Conservation (phyloP, 2,329 filamentous ascomycete species). For the Venturia asperata region DNA sequence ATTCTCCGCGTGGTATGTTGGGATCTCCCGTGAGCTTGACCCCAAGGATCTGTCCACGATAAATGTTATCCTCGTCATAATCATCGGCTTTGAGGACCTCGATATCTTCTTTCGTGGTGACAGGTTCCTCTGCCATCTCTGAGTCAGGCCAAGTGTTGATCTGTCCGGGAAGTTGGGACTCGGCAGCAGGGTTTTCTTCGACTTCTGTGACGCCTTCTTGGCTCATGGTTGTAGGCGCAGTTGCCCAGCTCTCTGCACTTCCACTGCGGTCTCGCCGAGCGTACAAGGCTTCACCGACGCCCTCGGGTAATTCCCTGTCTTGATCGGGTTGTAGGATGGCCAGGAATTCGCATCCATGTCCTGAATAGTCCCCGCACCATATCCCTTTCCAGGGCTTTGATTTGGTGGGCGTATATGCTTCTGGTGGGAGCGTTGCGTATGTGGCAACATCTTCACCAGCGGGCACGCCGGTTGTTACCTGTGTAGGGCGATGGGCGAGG, state of each 20-base stretch:
- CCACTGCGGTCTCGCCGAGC: conserved; percentile 25
- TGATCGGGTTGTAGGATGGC: conserved; percentile 68
- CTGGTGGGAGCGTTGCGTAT: conserved; percentile 66
- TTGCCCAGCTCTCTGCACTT: conserved; percentile 28
- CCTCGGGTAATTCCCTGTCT: conserved; percentile 22
- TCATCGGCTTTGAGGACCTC: neutral
- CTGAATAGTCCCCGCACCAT: conserved; percentile 85
- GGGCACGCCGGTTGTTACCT: conserved; percentile 29
- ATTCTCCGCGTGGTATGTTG: conserved; percentile 80
- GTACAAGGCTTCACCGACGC: conserved; percentile 22
- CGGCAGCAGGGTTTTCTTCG: neutral
- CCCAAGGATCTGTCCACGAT: conserved; percentile 13
- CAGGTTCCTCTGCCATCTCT: neutral
- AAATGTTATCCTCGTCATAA: neutral
- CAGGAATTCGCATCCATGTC: conserved; percentile 83
- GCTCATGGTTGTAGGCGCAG: neutral
- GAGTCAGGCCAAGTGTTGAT: neutral
- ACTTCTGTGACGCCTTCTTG: neutral
- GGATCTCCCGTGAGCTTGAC: conserved; percentile 69
- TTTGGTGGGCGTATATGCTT: conserved; percentile 70
- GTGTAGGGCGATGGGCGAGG: conserved; percentile 25
- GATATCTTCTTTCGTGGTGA: neutral
- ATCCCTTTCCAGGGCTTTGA: conserved; percentile 82
- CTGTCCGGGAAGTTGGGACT: neutral
- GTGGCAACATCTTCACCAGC: conserved; percentile 50